phyloP scores from a whole-genome alignment of 306 rosid genomes.

The Styphnolobium japonicum region DNA sequence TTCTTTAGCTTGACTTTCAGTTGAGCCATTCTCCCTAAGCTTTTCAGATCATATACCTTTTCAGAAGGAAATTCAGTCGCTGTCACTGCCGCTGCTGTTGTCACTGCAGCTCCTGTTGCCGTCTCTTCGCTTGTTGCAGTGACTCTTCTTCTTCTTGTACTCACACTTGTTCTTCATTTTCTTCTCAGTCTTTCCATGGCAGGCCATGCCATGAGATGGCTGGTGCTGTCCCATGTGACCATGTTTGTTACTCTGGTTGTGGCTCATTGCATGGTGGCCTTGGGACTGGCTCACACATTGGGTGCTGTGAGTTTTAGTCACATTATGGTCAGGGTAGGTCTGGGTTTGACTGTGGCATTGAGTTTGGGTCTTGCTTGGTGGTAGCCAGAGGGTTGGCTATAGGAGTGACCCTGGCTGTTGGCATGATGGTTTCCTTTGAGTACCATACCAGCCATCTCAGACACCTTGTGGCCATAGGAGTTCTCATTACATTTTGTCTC shows the following conservation, averaged over 20 bases:
- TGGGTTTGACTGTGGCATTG: neutral
- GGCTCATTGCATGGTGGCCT: neutral
- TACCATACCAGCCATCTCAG: neutral
- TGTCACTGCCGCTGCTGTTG: no score
- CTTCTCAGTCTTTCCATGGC: neutral
- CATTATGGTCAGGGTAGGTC: neutral
- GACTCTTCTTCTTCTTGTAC: neutral
- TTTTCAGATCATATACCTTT: no score
- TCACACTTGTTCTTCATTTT: neutral
- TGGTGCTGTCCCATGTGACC: neutral
- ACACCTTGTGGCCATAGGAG: neutral
- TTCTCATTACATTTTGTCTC: slow-evolving; percentile 5
- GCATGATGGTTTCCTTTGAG: neutral
- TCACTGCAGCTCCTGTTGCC: neutral
- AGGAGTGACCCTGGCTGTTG: neutral
- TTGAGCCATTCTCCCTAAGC: no score
- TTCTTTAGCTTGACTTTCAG: no score
- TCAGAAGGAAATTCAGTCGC: neutral
- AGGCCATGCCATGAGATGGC: neutral
- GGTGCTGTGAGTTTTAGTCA: neutral
- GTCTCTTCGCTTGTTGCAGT: slow-evolving; percentile 5
- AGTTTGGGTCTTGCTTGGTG: neutral
- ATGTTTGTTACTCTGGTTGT: no score
- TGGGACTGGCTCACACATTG: neutral
- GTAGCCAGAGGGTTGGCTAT: neutral